Base-by-base conservation (phyloP, 2,329 filamentous ascomycete genomes). In the Trichoderma sp. region DNA sequence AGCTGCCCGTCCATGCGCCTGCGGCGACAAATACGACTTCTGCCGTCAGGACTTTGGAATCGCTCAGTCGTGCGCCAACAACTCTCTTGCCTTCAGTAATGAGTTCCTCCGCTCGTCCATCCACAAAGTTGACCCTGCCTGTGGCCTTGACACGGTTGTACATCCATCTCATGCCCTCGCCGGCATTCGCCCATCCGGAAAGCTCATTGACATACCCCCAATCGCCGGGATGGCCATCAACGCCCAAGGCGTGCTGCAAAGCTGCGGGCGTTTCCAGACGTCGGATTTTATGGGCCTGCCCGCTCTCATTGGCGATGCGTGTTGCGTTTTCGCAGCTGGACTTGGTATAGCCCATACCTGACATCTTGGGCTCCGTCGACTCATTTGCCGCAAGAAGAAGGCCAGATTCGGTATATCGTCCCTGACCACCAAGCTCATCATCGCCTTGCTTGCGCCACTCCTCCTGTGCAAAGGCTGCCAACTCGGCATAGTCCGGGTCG, bases 161-260 rank as follows among this genome's bases (percentile, higher is more conserved):
- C 17, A 93, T 79, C 85, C 88, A 92, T 58, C 84, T 80, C 90
- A 95, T 93, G 15, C 86, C 88, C 59, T 86, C 87, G 73, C 90
- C 91, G 0, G 93, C 93, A 78, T 97, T 88, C 3, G 92, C 93
- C 94, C 94, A 97, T 6, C 94, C 94, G 50, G 90, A 92, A 32
- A 86, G 84, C 68, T 86, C 85, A 79, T 97, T 97, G 68, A 92
- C 81, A 80, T 95, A 97, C 26, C 91, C 93, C 85, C 85, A 90
- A 73, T 85, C 86, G 15, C 89, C 93, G 34, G 85, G 86, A 71
- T 82, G 81, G 55, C 85, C 87, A 8, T 84, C 83, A 0, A 84
- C 87, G 12, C 84, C 82, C 34, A 88, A 78, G 7, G 79, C 81
- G 5, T 78, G 77, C 50, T 81, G 81, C 68, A 91, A 83, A 26